These are phyloP conservation scores for Herpetospermum pedunculosum DNA, from an alignment of 306 rosid species.

Conservation along the genomic window DNA sequence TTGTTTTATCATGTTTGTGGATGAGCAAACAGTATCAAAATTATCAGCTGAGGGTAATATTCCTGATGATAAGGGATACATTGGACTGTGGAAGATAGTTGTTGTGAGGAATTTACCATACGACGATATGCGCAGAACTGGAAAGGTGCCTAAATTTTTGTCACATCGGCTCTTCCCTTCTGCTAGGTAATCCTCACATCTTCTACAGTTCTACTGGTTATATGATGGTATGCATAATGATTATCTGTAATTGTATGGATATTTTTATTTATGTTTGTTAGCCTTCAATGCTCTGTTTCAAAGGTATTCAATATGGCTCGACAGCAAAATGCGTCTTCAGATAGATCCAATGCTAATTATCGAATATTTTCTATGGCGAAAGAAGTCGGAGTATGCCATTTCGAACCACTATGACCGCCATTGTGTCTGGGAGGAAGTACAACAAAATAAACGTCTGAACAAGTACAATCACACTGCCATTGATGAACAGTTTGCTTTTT, in stretches of 20 bases:
- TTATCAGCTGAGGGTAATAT: constrained; percentile 54
- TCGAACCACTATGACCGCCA: constrained; percentile 92
- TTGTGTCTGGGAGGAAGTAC: constrained; percentile 91
- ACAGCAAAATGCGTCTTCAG: constrained; percentile 89
- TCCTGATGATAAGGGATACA: constrained; percentile 54
- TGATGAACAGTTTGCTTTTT: constrained; percentile 64
- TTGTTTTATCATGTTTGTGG: constrained; percentile 89
- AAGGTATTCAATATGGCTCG: constrained; percentile 96
- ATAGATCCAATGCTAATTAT: constrained; percentile 76
- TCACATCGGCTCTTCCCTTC: constrained; percentile 83
- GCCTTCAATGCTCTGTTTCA: constrained; percentile 16
- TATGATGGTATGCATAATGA: constrained; percentile 9
- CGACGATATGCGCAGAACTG: constrained; percentile 85
- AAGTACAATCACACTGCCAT: constrained; percentile 75
- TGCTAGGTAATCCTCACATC: constrained; percentile 50
- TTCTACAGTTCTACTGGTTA: constrained; percentile 10
- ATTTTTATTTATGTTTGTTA: neutral
- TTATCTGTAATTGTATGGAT: constrained; percentile 6
- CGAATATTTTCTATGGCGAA: constrained; percentile 78
- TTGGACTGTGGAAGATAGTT: constrained; percentile 79
- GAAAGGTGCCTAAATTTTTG: constrained; percentile 93
- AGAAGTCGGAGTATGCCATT: constrained; percentile 79
- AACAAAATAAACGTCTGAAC: constrained; percentile 82
- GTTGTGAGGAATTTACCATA: constrained; percentile 65
- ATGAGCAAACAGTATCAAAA: constrained; percentile 57